These are phyloP conservation scores for Erigeron canadensis DNA, from an alignment of 129 eudicot species.

Conservation along the genomic window DNA sequence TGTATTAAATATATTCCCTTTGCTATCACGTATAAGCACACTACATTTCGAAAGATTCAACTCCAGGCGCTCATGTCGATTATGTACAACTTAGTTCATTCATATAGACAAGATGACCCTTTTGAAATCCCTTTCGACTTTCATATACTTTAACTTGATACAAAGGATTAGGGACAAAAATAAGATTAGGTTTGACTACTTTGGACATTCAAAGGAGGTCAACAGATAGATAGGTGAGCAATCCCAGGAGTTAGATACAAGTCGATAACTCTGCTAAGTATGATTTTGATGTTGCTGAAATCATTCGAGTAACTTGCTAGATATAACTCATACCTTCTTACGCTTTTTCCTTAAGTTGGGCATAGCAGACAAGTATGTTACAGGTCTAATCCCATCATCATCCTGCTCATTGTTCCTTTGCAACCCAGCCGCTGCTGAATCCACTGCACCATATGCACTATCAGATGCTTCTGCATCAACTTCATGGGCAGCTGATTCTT, in stretches of 20 bases:
- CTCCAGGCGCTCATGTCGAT: too few relatives aligned
- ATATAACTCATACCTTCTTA: constrained; percentile 37
- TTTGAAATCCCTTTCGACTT: too few relatives aligned
- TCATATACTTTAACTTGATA: too few relatives aligned
- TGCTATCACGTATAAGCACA: too few relatives aligned
- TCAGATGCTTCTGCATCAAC: constrained; percentile 24
- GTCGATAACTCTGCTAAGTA: neutral
- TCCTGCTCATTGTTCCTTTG: constrained; percentile 23
- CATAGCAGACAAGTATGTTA: constrained; percentile 54
- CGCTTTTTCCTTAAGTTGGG: constrained; percentile 68
- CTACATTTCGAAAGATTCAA: too few relatives aligned
- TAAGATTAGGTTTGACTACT: neutral
- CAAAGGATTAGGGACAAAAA: neutral
- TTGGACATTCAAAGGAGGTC: neutral
- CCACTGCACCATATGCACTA: constrained; percentile 18
- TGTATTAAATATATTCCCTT: too few relatives aligned
- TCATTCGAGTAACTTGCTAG: neutral
- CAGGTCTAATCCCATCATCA: constrained; percentile 26
- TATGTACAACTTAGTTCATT: too few relatives aligned
- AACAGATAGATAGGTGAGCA: too few relatives aligned
- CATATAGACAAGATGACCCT: too few relatives aligned
- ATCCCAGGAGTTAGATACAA: neutral
- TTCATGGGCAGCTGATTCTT: constrained; percentile 19
- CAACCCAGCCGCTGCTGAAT: neutral
- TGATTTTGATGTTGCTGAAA: neutral